Conservation (phyloP, 441 rosid genomes). For the Populus trichocarpa region DNA sequence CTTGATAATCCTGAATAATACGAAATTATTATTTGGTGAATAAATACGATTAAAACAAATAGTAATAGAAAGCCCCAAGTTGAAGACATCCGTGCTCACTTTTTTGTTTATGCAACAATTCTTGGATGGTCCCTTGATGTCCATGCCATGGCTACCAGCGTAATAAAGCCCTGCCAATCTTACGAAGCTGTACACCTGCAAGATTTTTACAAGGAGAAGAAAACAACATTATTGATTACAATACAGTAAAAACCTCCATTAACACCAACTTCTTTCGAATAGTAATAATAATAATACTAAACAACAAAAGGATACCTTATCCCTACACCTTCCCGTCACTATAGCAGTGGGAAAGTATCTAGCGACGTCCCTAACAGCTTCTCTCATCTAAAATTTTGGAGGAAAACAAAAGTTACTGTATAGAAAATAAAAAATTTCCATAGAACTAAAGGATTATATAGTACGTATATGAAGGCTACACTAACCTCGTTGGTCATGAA, state of each 20-base stretch:
- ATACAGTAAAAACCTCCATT: background rate
- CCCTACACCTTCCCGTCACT: conserved; percentile 86
- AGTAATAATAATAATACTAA: background rate
- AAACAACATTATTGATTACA: background rate
- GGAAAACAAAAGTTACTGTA: background rate
- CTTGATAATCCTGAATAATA: conserved; percentile 31
- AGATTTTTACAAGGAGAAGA: background rate
- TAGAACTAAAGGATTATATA: background rate
- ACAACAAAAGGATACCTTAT: conserved; percentile 51
- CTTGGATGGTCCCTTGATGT: conserved; percentile 83
- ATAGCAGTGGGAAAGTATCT: conserved; percentile 80
- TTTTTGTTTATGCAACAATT: conserved; percentile 39
- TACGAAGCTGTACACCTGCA: conserved; percentile 78
- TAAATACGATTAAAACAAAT: background rate
- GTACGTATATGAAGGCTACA: background rate
- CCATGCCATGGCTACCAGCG: conserved; percentile 99
- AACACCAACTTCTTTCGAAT: background rate
- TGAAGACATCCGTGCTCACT: conserved; percentile 25
- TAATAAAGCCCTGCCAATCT: conserved; percentile 75
- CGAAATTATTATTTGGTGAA: too few relatives aligned
- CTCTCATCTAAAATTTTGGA: conserved; percentile 55
- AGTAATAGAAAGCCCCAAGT: background rate
- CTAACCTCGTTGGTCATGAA: conserved; percentile 77
- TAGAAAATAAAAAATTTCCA: background rate
- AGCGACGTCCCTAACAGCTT: conserved; percentile 56